Evolutionary conservation across 1,284 basidiomycete species (phyloP).

Genomic region (Boletus semigastroideus): DNA sequence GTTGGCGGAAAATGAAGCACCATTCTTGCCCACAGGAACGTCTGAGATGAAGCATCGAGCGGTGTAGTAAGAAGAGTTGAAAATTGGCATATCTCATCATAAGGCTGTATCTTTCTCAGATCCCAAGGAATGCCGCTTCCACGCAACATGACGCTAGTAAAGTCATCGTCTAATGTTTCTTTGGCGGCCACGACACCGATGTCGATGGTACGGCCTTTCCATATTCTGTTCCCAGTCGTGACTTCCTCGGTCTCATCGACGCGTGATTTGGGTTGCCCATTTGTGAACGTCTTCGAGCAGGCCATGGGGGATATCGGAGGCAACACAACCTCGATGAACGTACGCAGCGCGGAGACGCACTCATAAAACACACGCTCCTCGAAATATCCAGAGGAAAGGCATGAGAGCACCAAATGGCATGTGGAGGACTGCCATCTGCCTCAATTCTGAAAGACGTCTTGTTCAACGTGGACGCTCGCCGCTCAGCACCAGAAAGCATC

Average conservation of each 20-base stretch:
- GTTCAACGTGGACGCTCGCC: too few species aligned
- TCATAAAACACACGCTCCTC: slow-evolving; percentile 99
- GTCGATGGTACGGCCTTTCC: slow-evolving; percentile 93
- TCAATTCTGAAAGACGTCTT: slow-evolving; percentile 56
- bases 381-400: slow-evolving; percentile 99
- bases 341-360: slow-evolving; percentile 97
- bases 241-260: slow-evolving; percentile 99
- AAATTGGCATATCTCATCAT: slow-evolving; percentile 69
- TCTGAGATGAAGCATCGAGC: slow-evolving; percentile 48
- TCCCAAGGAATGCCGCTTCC: slow-evolving; percentile 97
- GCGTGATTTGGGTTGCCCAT: slow-evolving; percentile 96
- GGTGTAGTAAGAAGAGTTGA: not conserved
- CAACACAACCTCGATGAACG: slow-evolving; percentile 96
- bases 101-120: slow-evolving; percentile 88
- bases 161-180: slow-evolving; percentile 90
- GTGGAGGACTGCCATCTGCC: slow-evolving; percentile 98
- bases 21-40: slow-evolving; percentile 95
- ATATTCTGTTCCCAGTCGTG: slow-evolving; percentile 96
- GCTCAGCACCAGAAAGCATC: too few species aligned
- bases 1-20: too few species aligned
- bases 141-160: slow-evolving; percentile 96
- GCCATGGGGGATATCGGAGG: slow-evolving; percentile 96
- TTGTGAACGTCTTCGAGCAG: slow-evolving; percentile 96
- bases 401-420: slow-evolving; percentile 96
- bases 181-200: slow-evolving; percentile 92